Evolutionary conservation across 371 early-diverging fungal species (phyloP), one percentile per base, ranked within the genome.

Genomic region (Cokeromyces recurvatus): DNA sequence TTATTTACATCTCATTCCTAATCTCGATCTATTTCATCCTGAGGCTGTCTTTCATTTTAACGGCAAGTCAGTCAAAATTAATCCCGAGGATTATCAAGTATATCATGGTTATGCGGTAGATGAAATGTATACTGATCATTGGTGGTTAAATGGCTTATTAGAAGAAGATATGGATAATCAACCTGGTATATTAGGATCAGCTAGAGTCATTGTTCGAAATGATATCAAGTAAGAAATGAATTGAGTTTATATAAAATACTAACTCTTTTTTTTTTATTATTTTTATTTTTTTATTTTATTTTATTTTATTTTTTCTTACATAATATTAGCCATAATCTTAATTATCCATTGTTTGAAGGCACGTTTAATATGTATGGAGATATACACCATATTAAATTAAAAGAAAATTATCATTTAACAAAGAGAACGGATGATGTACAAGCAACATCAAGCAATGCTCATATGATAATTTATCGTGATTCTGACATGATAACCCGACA

Each of bases 21-120:
- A 91, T 67, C 43, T 52, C 29, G 86, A 86, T 42, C 52, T 93
- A 32, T 64, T 92, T 31, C 92, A 91, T 57, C 81, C 86, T 0
- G 69, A 88, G 9, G 88, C 89, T 2, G 66, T 72, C 10, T 29
- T 66, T 39, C 62, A 55, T 25, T 21, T 49, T 14, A 32, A 58
- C 16, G 68, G 66, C 10, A 34, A 45, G 20, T 52, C 64, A 8
- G 41, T 32, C 15, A 46, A 46, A 20, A 31, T 74, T 0, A 51
- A 53, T 11, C 64, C 56, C 10, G 48, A 66, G 2, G 60, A 74
- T 32, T 68, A 51, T 25, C 47, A 71, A 38, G 66, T 74, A 2
- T 74, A 70, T 36, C 61, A 51, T 11, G 74, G 74, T 6, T 53
- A 55, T 36, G 68, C 55, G 0, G 49, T 74, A 15, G 62, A 70